Conservation (phyloP, 805 yeast genomes). For the Yarrowia porcina region DNA sequence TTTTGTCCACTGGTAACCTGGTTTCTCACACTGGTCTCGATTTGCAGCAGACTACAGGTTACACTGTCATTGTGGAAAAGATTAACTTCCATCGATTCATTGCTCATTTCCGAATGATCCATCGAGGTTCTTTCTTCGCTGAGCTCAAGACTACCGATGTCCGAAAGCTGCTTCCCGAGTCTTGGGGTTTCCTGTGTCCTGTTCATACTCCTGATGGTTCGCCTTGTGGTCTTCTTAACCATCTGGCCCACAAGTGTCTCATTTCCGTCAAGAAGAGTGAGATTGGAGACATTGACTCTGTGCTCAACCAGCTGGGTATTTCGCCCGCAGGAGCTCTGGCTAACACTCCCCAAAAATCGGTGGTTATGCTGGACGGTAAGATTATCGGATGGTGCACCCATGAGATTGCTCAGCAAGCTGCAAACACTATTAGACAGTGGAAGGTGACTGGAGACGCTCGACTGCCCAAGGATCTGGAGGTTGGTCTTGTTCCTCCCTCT, state of each 20-base stretch:
- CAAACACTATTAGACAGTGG: constrained; percentile 89
- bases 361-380: constrained; percentile 91
- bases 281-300: constrained; percentile 64
- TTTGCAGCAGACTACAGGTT: constrained; percentile 96
- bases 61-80: constrained; percentile 97
- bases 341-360: constrained; percentile 83
- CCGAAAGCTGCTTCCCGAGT: constrained; percentile 91
- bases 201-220: constrained; percentile 99
- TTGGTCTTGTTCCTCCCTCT: constrained; percentile 96
- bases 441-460: constrained; percentile 76
- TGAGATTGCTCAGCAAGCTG: constrained; percentile 77
- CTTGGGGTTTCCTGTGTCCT: constrained; percentile 99
- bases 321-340: constrained; percentile 73
- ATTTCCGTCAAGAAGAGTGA: constrained; percentile 76
- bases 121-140: constrained; percentile 98
- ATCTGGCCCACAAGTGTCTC: constrained; percentile 91
- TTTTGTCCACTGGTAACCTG: constrained; percentile 93
- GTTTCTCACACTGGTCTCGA: constrained; percentile 97
- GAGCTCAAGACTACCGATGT: constrained; percentile 97
- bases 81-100: constrained; percentile 95
- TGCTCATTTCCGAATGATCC: constrained; percentile 99
- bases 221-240: constrained; percentile 97
- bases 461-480: constrained; percentile 83
- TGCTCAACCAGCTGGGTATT: constrained; percentile 72
- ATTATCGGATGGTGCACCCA: constrained; percentile 94